Evolutionary conservation across 805 yeast genomes (phyloP), one percentile per base, ranked within the genome.

Genomic region (Yarrowia sp.): DNA sequence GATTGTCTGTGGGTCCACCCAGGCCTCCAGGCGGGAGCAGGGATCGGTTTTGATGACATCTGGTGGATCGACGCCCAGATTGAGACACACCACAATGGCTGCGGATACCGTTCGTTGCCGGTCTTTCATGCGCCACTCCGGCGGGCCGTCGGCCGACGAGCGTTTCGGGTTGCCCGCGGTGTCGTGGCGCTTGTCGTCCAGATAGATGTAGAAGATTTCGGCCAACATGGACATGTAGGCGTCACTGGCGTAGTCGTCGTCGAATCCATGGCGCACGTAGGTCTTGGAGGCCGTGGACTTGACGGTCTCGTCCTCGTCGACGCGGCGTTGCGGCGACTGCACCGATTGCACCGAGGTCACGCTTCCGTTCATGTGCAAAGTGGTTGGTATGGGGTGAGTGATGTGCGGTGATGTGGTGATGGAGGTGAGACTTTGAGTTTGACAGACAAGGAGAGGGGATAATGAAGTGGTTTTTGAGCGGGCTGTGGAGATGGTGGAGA

Each of bases 1-100:
- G 72, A 86, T 88, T 9, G 87, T 82, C 30, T 90, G 79, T 0
- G 98, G 98, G 75, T 95, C 97, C 12, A 93, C 86, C 92, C 97
- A 94, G 0, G 98, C 90, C 80, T 95, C 99, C 47, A 88, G 79
- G 71, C 88, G 87, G 1, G 99, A 97, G 73, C 96, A 90, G 1
- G 97, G 98, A 70, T 90, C 92, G 0, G 98, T 92, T 76, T 92
- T 91, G 75, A 91, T 86, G 34, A 93, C 87, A 77, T 95, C 99
- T 0, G 99, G 99, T 2, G 99, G 99, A 72, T 94, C 98, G 1
- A 95, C 97, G 9, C 98, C 98, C 33, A 94, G 78, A 75, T 95
- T 95, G 44, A 95, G 80, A 77, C 99, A 95, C 60, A 95, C 80
- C 61, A 95, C 92, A 9, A 95, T 80, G 15, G 97, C 98, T 0